Conservation (phyloP, 345 rosid species). For the Citrus unshiu region DNA sequence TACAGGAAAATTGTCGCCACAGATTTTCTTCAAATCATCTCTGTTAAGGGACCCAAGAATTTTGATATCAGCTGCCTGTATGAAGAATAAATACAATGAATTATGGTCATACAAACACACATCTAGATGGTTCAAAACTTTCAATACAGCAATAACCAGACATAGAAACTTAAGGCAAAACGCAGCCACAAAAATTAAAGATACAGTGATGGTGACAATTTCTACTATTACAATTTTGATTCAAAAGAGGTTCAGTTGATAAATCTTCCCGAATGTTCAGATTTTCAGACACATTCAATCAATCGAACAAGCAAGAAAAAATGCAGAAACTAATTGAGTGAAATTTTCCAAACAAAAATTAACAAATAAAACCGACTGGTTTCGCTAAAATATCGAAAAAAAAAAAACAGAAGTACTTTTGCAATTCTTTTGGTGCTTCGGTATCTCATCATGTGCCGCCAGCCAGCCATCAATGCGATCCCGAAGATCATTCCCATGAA, state of each 20-base stretch:
- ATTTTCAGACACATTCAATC: not conserved
- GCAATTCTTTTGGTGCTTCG: conserved; percentile 80
- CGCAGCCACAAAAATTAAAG: not conserved
- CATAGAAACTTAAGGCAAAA: not conserved
- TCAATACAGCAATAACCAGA: not conserved
- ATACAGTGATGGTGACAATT: not conserved
- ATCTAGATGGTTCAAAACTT: not conserved
- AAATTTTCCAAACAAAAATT: not conserved
- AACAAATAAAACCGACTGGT: not conserved
- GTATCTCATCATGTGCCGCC: conserved; percentile 90
- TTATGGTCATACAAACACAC: not conserved
- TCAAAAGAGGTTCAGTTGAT: not conserved
- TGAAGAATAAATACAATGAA: not conserved
- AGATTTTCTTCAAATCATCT: conserved; percentile 93
- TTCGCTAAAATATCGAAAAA: not conserved
- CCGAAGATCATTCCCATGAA: conserved; percentile 81
- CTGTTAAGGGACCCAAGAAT: conserved; percentile 80
- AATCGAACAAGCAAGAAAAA: not conserved
- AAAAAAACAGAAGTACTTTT: conserved; percentile 41
- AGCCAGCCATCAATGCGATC: conserved; percentile 86
- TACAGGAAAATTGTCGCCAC: conserved; percentile 93
- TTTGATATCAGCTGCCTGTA: conserved; percentile 93
- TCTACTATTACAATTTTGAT: not conserved
- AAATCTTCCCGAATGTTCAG: not conserved
- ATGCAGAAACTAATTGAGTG: not conserved